Evolutionary conservation across 768 basidiomycete species (phyloP), one percentile per base, ranked within the genome.

Genomic region (Filobasidium floriforme): DNA sequence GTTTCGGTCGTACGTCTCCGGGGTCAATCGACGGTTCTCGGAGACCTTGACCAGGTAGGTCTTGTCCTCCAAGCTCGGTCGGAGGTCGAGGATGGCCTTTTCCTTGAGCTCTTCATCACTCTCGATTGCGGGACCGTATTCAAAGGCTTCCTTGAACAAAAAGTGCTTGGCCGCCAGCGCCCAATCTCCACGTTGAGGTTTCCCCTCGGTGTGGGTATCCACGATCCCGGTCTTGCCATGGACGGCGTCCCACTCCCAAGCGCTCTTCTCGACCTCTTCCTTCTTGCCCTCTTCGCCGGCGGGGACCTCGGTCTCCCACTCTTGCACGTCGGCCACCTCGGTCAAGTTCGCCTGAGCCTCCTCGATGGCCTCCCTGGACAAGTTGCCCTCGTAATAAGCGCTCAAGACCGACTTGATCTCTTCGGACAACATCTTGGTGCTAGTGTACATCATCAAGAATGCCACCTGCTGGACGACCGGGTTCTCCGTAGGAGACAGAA

Each of bases 1-100:
- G 79, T 99, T 98, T 71, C 96, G 90, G 79, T 97, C 89, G 80
- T 99, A 99, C 68, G 94, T 92, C 71, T 85, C 79, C 40, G 96
- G 96, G 0, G 96, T 98, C 59, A 99, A 85, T 40, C 96, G 89
- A 52, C 87, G 86, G 81, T 97, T 98, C 78, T 96, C 92, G 7
- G 87, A 85, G 78, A 92, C 93, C 10, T 90, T 94, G 65, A 97
- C 87, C 63, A 98, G 85, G 84, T 84, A 97, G 26, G 92, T 98
- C 73, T 88, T 87, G 66, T 97, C 94, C 1, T 88, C 81, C 26
- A 89, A 76, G 72, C 96, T 92, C 14, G 96, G 96, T 49, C 88
- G 90, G 40, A 94, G 81, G 4, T 86, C 81, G 15, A 88, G 86
- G 66, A 87, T 82, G 71, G 85, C 85, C 14, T 83, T 80, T 65